Conservation (phyloP, 2,329 filamentous ascomycete species). For the Cryphonectria nitschkei region DNA sequence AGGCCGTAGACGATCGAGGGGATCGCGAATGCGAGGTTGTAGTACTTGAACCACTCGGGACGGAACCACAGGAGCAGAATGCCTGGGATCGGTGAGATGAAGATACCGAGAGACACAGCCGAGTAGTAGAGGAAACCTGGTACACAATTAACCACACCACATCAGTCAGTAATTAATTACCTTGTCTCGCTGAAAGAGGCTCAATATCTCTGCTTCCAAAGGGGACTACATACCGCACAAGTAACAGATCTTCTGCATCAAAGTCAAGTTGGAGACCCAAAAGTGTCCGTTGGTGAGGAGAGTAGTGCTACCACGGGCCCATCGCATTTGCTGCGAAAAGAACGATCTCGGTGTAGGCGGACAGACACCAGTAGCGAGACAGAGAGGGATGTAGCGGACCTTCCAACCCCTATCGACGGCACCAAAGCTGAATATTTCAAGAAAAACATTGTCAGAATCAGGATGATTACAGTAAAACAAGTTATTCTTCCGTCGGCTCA, state of each 20-base stretch:
- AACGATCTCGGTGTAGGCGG: conserved; percentile 47
- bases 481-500: too few relatives aligned
- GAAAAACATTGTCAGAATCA: not conserved
- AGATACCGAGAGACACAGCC: conserved; percentile 44
- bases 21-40: conserved; percentile 48
- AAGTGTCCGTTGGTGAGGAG: conserved; percentile 46
- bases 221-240: conserved; percentile 39
- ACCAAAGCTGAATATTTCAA: conserved; percentile 36
- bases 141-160: too few relatives aligned
- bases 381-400: conserved; percentile 46
- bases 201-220: not conserved
- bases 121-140: conserved; percentile 45
- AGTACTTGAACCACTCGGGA: conserved; percentile 47
- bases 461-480: too few relatives aligned
- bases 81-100: conserved; percentile 45
- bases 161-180: not conserved
- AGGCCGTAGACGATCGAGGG: conserved; percentile 45
- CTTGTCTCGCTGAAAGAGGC: not conserved
- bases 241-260: conserved; percentile 48
- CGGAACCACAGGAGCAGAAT: conserved; percentile 45
- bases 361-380: conserved; percentile 47
- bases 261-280: conserved; percentile 42
- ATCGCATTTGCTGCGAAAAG: conserved; percentile 50
- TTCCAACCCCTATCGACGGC: conserved; percentile 48
- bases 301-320: conserved; percentile 46